Conservation (phyloP, 2,329 filamentous ascomycete genomes). For the Stemphylium beticola region DNA sequence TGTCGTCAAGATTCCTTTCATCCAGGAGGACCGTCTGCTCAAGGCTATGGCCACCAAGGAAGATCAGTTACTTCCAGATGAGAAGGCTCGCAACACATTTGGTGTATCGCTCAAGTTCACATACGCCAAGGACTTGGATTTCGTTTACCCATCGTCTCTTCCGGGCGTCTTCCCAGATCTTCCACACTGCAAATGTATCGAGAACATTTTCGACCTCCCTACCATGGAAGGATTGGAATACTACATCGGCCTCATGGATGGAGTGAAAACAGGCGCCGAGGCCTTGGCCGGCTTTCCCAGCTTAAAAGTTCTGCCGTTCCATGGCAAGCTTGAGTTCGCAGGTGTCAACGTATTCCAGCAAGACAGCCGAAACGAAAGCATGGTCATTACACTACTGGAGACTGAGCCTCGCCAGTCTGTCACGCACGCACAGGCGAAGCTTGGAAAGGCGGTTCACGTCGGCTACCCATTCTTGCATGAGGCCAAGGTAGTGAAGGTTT, state of each 20-base stretch:
- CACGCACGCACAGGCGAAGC: conserved; percentile 75
- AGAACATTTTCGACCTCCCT: conserved; percentile 95
- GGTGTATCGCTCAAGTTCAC: conserved; percentile 93
- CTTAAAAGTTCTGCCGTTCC: conserved; percentile 83
- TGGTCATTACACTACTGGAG: conserved; percentile 84
- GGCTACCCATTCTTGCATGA: conserved; percentile 96
- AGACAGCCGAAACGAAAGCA: conserved; percentile 95
- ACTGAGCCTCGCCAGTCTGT: conserved; percentile 73
- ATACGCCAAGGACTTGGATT: conserved; percentile 78
- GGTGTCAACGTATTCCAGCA: conserved; percentile 94
- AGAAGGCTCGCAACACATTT: conserved; percentile 85
- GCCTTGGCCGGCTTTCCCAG: conserved; percentile 95
- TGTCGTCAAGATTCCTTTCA: conserved; percentile 98
- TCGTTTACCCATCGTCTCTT: conserved; percentile 84
- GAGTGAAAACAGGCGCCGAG: conserved; percentile 78
- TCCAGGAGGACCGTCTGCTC: conserved; percentile 86
- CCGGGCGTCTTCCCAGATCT: conserved; percentile 91
- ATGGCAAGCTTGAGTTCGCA: conserved; percentile 81
- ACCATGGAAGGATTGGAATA: conserved; percentile 88
- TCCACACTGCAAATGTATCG: conserved; percentile 83
- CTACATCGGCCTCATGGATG: conserved; percentile 81
- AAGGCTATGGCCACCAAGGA: conserved; percentile 87
- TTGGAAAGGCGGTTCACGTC: conserved; percentile 86
- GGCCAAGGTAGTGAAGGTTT: conserved; percentile 85
- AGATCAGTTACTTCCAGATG: conserved; percentile 74